These are phyloP conservation scores for Botrytis fabae DNA, from an alignment of 2,329 filamentous ascomycete genomes.

Conservation along the genomic window DNA sequence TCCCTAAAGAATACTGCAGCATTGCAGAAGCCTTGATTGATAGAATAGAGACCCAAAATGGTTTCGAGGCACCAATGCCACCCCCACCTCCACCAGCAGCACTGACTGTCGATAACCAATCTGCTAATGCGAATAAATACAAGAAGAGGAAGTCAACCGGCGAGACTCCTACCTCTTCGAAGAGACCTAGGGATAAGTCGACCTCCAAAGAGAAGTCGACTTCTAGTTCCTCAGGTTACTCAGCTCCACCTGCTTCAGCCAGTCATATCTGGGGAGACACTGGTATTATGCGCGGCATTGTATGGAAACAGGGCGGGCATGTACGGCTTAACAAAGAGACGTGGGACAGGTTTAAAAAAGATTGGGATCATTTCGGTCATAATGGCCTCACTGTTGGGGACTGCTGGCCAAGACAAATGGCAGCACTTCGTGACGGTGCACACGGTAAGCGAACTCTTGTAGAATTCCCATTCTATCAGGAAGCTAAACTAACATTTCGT, in stretches of 20 bases:
- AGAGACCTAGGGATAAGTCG: not conserved
- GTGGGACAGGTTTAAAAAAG: not conserved
- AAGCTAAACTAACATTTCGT: not conserved
- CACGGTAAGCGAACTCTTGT: too few species aligned
- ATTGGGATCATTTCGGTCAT: not conserved
- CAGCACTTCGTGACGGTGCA: constrained; percentile 4
- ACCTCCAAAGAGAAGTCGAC: not conserved
- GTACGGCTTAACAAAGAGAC: not conserved
- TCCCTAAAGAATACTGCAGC: not conserved
- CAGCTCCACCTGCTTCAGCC: too few species aligned
- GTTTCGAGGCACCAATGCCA: not conserved
- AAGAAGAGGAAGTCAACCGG: not conserved
- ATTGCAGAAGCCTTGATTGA: not conserved
- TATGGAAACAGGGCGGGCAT: not conserved
- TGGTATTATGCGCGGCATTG: constrained; percentile 3
- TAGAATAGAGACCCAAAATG: not conserved
- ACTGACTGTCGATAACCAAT: not conserved
- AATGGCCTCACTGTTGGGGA: not conserved
- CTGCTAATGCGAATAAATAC: not conserved
- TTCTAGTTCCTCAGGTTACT: not conserved
- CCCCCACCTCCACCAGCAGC: not conserved
- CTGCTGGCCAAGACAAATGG: constrained; percentile 5
- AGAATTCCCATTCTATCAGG: too few species aligned
- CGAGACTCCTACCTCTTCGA: not conserved
- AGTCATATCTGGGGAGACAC: not conserved